These are phyloP conservation scores for Climacium dendroides DNA, from an alignment of 225 moss, liverwort and hornwort species.

Conservation along the genomic window DNA sequence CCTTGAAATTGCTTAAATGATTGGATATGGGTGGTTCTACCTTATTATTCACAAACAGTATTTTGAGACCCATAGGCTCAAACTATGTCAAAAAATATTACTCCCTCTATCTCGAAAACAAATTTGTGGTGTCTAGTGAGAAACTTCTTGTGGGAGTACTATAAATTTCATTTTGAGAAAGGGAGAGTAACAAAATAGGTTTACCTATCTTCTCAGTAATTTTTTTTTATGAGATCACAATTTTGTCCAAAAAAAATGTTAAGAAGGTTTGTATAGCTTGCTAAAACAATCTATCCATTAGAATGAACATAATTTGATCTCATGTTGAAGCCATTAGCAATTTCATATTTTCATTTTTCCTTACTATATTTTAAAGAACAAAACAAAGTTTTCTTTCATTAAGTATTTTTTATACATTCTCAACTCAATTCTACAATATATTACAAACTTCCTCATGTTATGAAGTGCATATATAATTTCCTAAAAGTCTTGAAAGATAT, in stretches of 20 bases:
- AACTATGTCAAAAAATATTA: not conserved
- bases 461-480: not conserved
- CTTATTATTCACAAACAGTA: not conserved
- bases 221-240: too few relatives aligned
- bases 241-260: fast-evolving
- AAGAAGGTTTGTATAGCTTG: not conserved
- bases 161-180: fast-evolving
- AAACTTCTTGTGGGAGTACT: fast-evolving
- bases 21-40: too few relatives aligned
- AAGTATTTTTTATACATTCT: not conserved
- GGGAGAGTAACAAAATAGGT: not conserved
- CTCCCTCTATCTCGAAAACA: not conserved
- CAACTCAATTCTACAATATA: not conserved
- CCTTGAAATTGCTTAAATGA: too few relatives aligned
- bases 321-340: not conserved
- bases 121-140: fast-evolving
- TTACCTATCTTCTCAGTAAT: fast-evolving
- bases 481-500: not conserved
- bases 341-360: too few relatives aligned
- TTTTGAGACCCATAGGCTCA: not conserved
- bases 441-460: fast-evolving
- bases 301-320: not conserved
- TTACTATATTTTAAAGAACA: not conserved
- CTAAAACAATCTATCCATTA: not conserved
- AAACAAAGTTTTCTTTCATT: not conserved